Conservation (phyloP, 2,329 filamentous ascomycete genomes). For the Aspergillus awamori region DNA sequence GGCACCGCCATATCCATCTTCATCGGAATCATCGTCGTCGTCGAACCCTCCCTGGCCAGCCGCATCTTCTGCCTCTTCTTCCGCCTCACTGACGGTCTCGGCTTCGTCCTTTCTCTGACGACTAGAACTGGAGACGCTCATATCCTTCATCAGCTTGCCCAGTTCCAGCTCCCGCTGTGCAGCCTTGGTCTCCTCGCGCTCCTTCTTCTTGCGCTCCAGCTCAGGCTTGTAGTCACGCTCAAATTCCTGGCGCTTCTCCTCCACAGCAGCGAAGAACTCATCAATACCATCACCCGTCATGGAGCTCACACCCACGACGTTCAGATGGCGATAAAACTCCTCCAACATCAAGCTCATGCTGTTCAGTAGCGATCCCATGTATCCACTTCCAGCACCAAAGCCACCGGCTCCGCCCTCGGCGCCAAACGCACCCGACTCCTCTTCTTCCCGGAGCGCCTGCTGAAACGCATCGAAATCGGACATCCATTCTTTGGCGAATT, state of each 20-base stretch:
- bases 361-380: slow-evolving; percentile 94
- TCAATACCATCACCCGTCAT: slow-evolving; percentile 91
- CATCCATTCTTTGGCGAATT: slow-evolving; percentile 98
- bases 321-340: slow-evolving; percentile 94
- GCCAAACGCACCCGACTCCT: slow-evolving; percentile 75
- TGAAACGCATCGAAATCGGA: slow-evolving; percentile 98
- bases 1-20: slow-evolving; percentile 63
- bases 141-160: slow-evolving; percentile 91
- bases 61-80: slow-evolving; percentile 52
- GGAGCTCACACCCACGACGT: slow-evolving; percentile 87
- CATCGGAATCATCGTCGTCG: slow-evolving; percentile 49
- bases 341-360: slow-evolving; percentile 98
- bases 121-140: slow-evolving; percentile 62
- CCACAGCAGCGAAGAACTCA: slow-evolving; percentile 89
- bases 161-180: slow-evolving; percentile 76
- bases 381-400: slow-evolving; percentile 75
- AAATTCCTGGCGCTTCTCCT: slow-evolving; percentile 86
- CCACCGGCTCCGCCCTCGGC: slow-evolving; percentile 65
- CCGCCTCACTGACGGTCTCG: slow-evolving; percentile 53
- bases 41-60: slow-evolving; percentile 44
- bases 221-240: slow-evolving; percentile 89
- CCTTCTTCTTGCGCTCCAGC: slow-evolving; percentile 73
- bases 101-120: slow-evolving; percentile 30
- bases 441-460: slow-evolving; percentile 76
- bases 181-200: slow-evolving; percentile 75